phyloP scores from a whole-genome alignment of 768 basidiomycete species.

The Coprinopsis marcescibilis region DNA sequence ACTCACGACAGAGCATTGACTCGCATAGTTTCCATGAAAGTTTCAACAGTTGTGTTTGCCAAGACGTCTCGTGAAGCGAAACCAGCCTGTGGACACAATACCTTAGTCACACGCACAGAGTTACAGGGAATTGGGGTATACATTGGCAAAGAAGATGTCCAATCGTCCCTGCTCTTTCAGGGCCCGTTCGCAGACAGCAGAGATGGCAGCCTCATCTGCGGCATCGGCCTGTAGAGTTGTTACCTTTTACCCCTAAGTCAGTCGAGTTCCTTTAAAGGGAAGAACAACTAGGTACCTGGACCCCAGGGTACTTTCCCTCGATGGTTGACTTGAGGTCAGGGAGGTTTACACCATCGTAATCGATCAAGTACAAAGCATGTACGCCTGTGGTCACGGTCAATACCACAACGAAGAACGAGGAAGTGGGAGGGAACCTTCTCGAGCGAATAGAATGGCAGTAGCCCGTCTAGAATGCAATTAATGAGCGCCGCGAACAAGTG shows the following conservation, averaged over 20 bases:
- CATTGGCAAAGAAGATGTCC: conserved; percentile 95
- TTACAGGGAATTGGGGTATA: conserved; percentile 26
- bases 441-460: conserved; percentile 65
- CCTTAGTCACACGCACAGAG: conserved; percentile 2
- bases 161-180: conserved; percentile 77
- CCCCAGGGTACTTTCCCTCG: conserved; percentile 60
- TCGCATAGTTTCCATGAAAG: conserved; percentile 71
- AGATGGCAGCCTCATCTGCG: conserved; percentile 67
- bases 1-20: conserved; percentile 62
- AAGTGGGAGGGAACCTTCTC: conserved; percentile 50
- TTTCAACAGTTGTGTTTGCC: conserved; percentile 50
- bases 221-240: conserved; percentile 78
- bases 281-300: conserved; percentile 50
- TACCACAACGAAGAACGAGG: background rate
- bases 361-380: conserved; percentile 71
- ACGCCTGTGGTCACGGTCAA: conserved; percentile 45
- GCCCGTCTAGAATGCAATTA: conserved; percentile 48
- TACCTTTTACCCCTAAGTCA: too few relatives aligned
- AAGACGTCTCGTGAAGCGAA: conserved; percentile 41
- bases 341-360: conserved; percentile 60
- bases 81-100: conserved; percentile 51
- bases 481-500: background rate
- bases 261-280: background rate
- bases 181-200: conserved; percentile 63
- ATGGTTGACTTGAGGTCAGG: conserved; percentile 68